These are phyloP conservation scores for Ilex paraguariensis DNA, from an alignment of 305 asterid genomes.

Conservation along the genomic window DNA sequence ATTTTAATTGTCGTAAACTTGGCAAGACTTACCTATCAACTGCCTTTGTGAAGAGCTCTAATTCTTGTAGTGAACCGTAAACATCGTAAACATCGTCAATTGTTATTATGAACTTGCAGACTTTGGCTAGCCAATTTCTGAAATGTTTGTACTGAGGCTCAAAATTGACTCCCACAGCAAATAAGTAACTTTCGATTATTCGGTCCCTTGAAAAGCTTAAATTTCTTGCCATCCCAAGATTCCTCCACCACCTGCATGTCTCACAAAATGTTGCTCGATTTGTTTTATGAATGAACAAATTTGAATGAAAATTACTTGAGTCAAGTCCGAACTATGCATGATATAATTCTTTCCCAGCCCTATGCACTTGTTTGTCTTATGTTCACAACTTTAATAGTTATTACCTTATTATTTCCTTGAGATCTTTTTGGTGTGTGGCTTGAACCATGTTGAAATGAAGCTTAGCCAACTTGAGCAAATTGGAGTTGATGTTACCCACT, in stretches of 20 bases:
- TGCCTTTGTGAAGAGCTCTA: constrained; percentile 47
- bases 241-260: constrained; percentile 50
- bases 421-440: constrained; percentile 30
- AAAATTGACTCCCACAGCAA: constrained; percentile 57
- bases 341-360: too few relatives aligned
- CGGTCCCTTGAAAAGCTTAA: constrained; percentile 55
- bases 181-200: constrained; percentile 55
- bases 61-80: constrained; percentile 42
- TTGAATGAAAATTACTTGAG: too few relatives aligned
- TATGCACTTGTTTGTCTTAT: too few relatives aligned
- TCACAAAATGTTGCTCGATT: background rate
- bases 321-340: too few relatives aligned
- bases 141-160: constrained; percentile 46
- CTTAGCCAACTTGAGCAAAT: constrained; percentile 20
- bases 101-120: constrained; percentile 32
- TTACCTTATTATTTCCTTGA: constrained; percentile 31
- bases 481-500: background rate
- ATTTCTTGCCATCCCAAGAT: constrained; percentile 29
- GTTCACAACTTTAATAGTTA: too few relatives aligned
- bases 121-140: constrained; percentile 57
- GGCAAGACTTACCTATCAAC: constrained; percentile 29
- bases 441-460: constrained; percentile 35
- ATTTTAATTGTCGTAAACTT: too few relatives aligned
- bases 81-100: constrained; percentile 13
- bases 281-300: too few relatives aligned